phyloP scores from a whole-genome alignment of 768 basidiomycete genomes.

The Cystofilobasidium ferigula region DNA sequence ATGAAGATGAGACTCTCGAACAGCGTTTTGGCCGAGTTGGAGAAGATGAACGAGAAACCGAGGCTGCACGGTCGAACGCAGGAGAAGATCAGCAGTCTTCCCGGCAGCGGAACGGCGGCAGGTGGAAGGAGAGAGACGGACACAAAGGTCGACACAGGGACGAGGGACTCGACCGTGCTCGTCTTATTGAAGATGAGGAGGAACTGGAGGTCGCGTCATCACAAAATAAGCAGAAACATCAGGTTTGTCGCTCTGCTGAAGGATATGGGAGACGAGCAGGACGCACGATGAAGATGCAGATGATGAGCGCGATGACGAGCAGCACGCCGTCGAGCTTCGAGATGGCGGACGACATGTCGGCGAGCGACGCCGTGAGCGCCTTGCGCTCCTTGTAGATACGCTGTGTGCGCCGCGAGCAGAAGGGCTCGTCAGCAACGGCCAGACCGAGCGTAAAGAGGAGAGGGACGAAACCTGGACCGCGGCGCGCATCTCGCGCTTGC shows the following conservation, averaged over 20 bases:
- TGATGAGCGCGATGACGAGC: slow-evolving; percentile 48
- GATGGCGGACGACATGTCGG: slow-evolving; percentile 57
- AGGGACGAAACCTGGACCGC: slow-evolving; percentile 48
- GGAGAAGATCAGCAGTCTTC: not conserved
- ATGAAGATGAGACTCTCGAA: slow-evolving; percentile 78
- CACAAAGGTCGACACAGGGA: slow-evolving; percentile 66
- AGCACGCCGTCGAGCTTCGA: slow-evolving; percentile 69
- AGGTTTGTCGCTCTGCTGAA: not conserved
- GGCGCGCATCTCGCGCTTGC: slow-evolving; percentile 67
- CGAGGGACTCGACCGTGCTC: slow-evolving; percentile 58
- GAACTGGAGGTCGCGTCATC: slow-evolving; percentile 34
- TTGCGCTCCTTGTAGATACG: slow-evolving; percentile 69
- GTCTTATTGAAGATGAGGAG: slow-evolving; percentile 62
- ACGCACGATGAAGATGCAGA: slow-evolving; percentile 46
- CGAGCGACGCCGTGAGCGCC: slow-evolving; percentile 56
- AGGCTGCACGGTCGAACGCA: slow-evolving; percentile 40
- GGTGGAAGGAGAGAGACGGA: not conserved
- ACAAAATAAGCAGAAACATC: not conserved
- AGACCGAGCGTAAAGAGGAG: not conserved
- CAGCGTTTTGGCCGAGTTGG: slow-evolving; percentile 63
- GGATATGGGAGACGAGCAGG: not conserved
- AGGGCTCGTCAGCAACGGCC: not conserved
- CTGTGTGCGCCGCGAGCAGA: not conserved
- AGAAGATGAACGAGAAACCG: slow-evolving; percentile 76
- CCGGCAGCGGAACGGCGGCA: not conserved